These are phyloP conservation scores for Coix lacrymajobi DNA, from an alignment of 176 grass and related monocot species.

Conservation along the genomic window DNA sequence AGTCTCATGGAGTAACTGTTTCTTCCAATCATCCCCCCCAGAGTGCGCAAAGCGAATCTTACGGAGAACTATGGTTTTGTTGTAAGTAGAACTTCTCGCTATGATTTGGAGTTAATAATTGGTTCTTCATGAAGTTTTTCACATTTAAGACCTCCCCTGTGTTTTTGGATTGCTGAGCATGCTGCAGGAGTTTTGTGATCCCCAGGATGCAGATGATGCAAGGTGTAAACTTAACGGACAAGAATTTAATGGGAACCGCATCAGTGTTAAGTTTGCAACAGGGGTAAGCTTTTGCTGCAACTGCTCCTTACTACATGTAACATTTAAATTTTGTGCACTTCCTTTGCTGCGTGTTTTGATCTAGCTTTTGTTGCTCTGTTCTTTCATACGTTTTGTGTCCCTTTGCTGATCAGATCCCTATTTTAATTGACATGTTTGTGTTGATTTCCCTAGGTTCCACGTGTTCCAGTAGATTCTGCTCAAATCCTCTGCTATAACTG, in stretches of 20 bases:
- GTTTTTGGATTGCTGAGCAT: not conserved
- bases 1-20: slow-evolving; percentile 36
- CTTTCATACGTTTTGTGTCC: not conserved
- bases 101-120: not conserved
- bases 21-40: slow-evolving; percentile 50
- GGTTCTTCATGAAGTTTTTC: not conserved
- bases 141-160: not conserved
- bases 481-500: slow-evolving; percentile 67
- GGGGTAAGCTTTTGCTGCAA: slow-evolving; percentile 44
- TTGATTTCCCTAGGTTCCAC: slow-evolving; percentile 31
- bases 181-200: slow-evolving; percentile 66
- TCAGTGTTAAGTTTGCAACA: slow-evolving; percentile 65
- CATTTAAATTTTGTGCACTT: slow-evolving; percentile 3
- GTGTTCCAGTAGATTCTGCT: slow-evolving; percentile 54
- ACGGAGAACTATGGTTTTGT: slow-evolving; percentile 83
- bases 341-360: not conserved
- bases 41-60: slow-evolving; percentile 69
- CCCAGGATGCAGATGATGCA: slow-evolving; percentile 70
- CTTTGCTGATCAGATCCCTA: not conserved
- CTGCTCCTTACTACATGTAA: not conserved
- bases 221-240: slow-evolving; percentile 60
- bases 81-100: slow-evolving; percentile 45
- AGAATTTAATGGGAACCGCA: slow-evolving; percentile 53
- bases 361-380: not conserved
- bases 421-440: not conserved